These are phyloP conservation scores for Pyrus pyrifolia DNA, from an alignment of 306 rosid genomes.

Conservation along the genomic window DNA sequence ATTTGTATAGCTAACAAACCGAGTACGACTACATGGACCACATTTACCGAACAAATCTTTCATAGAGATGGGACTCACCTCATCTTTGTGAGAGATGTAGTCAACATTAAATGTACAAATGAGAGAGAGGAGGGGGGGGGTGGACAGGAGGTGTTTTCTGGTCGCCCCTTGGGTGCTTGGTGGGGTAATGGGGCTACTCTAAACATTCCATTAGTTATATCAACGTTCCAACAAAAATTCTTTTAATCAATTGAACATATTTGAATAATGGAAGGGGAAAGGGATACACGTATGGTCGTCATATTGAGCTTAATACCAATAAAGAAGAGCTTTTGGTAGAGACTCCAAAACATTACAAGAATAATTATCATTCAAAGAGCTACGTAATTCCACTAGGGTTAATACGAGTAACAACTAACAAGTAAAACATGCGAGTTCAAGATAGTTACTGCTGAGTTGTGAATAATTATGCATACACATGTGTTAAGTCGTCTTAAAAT, in stretches of 20 bases:
- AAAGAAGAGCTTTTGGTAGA: not conserved
- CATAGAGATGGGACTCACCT: not conserved
- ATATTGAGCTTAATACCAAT: not conserved
- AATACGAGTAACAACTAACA: not conserved
- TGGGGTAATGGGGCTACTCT: too few species aligned
- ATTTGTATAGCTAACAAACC: not conserved
- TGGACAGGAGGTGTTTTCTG: too few species aligned
- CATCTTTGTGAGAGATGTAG: not conserved
- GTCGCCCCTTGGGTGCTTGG: too few species aligned
- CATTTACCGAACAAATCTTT: not conserved
- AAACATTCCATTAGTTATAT: too few species aligned
- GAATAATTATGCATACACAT: too few species aligned
- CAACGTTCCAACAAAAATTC: too few species aligned
- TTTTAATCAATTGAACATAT: not conserved
- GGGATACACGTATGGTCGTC: not conserved
- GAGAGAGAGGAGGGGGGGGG: not conserved
- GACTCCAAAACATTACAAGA: not conserved
- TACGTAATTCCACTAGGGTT: not conserved
- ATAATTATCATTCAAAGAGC: not conserved
- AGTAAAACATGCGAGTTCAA: not conserved
- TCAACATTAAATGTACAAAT: not conserved
- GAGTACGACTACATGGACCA: not conserved
- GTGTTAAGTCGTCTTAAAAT: too few species aligned
- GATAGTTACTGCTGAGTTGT: too few species aligned
- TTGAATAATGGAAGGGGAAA: not conserved